Percentiles rank a stretch among this genome's conserved stretches.
Conservation (phyloP, 164 flowering plant species). For the Saururus chinensis region DNA sequence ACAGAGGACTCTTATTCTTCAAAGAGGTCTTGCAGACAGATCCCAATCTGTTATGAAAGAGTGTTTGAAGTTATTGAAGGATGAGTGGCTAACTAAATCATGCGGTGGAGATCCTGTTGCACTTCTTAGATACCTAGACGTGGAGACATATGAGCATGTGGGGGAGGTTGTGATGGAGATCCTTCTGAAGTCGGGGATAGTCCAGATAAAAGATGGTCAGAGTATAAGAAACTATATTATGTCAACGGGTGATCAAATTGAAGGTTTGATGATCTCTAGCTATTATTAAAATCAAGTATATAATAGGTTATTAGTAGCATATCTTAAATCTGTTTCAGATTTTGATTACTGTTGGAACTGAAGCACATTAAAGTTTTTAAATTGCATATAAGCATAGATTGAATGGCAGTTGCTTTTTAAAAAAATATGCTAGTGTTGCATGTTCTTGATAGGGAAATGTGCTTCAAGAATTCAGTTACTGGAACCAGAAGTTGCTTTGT, state of each 20-base stretch:
- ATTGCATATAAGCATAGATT: not conserved
- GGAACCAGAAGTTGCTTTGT: slow-evolving; percentile 85
- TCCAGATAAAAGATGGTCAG: slow-evolving; percentile 38
- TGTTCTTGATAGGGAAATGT: slow-evolving; percentile 14
- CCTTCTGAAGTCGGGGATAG: slow-evolving; percentile 50
- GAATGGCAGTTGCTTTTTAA: not conserved
- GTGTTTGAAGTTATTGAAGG: slow-evolving; percentile 74
- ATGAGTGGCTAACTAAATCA: slow-evolving; percentile 75
- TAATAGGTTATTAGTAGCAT: not conserved
- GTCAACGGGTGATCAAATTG: slow-evolving; percentile 17
- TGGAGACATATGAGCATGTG: slow-evolving; percentile 89
- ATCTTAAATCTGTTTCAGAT: not conserved
- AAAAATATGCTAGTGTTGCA: not conserved
- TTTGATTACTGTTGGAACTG: not conserved
- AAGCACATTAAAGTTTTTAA: not conserved
- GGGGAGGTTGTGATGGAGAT: slow-evolving; percentile 75
- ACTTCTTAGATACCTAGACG: slow-evolving; percentile 91
- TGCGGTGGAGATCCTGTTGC: slow-evolving; percentile 67
- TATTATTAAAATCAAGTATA: not conserved
- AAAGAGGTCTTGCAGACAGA: slow-evolving; percentile 93
- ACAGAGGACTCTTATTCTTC: slow-evolving; percentile 66
- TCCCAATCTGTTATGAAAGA: slow-evolving; percentile 60
- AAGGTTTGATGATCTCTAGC: slow-evolving; percentile 35
- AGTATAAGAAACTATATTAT: slow-evolving; percentile 37
- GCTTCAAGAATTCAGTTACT: slow-evolving; percentile 37